Evolutionary conservation across 2,329 filamentous ascomycete genomes (phyloP).

Genomic region (Colletotrichum salicis): DNA sequence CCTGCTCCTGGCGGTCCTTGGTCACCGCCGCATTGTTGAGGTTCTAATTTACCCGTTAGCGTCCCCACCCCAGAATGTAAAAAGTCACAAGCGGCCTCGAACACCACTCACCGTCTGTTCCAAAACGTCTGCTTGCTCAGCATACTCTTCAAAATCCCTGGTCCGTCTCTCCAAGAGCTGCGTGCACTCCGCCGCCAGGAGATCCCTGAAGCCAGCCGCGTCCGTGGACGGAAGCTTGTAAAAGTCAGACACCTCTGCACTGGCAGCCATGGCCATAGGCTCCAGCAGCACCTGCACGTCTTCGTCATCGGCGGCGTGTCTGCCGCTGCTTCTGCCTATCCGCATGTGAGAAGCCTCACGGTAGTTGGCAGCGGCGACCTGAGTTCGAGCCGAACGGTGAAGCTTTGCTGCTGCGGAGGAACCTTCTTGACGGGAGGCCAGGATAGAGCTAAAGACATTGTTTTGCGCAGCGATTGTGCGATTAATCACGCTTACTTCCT

Average conservation of each 20-base stretch:
- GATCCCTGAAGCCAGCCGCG: constrained; percentile 36
- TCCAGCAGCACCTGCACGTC: constrained; percentile 12
- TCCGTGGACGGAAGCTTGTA: constrained; percentile 35
- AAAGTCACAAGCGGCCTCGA: not conserved
- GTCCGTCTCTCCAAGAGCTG: constrained; percentile 49
- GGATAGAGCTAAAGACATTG: constrained; percentile 43
- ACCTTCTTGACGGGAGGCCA: constrained; percentile 7
- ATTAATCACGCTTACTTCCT: constrained; percentile 53
- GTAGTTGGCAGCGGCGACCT: constrained; percentile 25
- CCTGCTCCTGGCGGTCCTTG: constrained; percentile 58
- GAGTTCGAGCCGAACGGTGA: constrained; percentile 36
- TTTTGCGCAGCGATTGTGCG: constrained; percentile 48
- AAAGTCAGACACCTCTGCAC: constrained; percentile 31
- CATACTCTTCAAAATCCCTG: constrained; percentile 44
- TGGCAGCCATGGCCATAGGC: not conserved
- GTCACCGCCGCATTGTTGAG: constrained; percentile 51
- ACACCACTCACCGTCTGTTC: constrained; percentile 40
- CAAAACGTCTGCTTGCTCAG: constrained; percentile 40
- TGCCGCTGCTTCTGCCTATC: constrained; percentile 9
- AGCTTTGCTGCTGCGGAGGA: constrained; percentile 19
- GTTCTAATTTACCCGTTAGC: constrained; percentile 38
- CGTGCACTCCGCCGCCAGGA: constrained; percentile 52
- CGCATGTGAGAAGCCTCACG: constrained; percentile 23
- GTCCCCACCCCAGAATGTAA: not conserved
- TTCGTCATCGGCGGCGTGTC: constrained; percentile 22